These are phyloP conservation scores for Globisporangium iwayamae DNA, from an alignment of 352 stramenopile genomes.

Conservation along the genomic window DNA sequence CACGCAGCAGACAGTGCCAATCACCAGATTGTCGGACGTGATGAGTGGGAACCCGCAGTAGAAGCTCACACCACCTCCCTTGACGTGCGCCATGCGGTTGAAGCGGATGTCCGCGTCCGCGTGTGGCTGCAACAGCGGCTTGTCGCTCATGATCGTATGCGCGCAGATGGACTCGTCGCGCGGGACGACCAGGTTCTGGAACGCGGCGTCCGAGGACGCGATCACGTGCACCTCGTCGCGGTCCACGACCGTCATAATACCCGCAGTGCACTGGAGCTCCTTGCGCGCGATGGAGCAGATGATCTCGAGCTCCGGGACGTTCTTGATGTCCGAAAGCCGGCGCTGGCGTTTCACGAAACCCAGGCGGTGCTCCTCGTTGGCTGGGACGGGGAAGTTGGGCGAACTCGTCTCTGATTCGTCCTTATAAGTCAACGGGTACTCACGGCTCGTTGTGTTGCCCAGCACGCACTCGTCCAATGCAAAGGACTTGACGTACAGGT, in stretches of 20 bases:
- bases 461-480: constrained; percentile 16
- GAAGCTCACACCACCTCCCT: constrained; percentile 39
- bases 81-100: constrained; percentile 30
- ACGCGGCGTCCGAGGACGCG: constrained; percentile 35
- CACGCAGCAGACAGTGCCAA: constrained; percentile 57
- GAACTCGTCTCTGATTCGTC: constrained; percentile 13
- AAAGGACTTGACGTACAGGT: constrained; percentile 10
- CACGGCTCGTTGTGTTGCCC: constrained; percentile 26
- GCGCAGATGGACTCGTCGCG: constrained; percentile 54
- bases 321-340: constrained; percentile 35
- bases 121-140: constrained; percentile 49
- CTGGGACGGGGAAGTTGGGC: constrained; percentile 26
- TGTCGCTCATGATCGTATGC: constrained; percentile 53
- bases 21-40: constrained; percentile 25
- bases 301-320: constrained; percentile 57
- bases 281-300: constrained; percentile 49
- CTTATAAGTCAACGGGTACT: constrained; percentile 31
- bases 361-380: constrained; percentile 36
- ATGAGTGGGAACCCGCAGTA: constrained; percentile 66
- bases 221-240: constrained; percentile 34
- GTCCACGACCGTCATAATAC: constrained; percentile 48
- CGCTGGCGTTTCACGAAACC: constrained; percentile 27
- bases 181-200: constrained; percentile 24
- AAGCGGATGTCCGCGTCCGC: constrained; percentile 64
- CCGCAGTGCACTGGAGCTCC: constrained; percentile 46